Conservation (phyloP, 257 asterid genomes). For the Solanum pinnatisectum region DNA sequence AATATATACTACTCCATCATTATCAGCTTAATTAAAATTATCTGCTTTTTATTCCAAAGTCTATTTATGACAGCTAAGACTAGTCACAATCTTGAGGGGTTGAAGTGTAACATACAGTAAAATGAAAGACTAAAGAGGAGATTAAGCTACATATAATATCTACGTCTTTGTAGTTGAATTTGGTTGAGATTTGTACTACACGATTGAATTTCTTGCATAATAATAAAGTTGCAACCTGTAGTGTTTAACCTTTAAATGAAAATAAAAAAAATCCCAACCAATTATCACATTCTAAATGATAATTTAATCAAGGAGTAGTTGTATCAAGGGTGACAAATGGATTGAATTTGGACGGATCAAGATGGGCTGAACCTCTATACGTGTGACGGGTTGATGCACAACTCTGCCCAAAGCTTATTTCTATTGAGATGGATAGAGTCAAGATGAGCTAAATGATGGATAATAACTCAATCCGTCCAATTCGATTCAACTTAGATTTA, state of each 20-base stretch:
- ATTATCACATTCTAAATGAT: neutral
- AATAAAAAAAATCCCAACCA: neutral
- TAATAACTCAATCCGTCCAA: too few relatives aligned
- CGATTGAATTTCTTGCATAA: neutral
- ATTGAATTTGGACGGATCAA: too few relatives aligned
- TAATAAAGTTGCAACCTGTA: neutral
- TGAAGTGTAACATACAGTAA: neutral
- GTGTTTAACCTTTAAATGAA: neutral
- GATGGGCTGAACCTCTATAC: too few relatives aligned
- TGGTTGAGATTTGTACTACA: neutral
- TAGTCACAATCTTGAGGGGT: neutral
- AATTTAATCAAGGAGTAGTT: neutral
- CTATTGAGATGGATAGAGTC: neutral
- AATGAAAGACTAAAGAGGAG: neutral
- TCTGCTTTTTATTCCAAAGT: neutral
- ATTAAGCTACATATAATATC: neutral
- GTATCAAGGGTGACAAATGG: neutral
- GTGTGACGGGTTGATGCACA: too few relatives aligned
- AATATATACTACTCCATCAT: neutral
- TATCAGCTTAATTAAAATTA: neutral
- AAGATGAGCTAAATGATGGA: too few relatives aligned
- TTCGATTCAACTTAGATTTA: neutral
- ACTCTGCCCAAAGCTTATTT: too few relatives aligned
- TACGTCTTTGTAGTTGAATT: neutral
- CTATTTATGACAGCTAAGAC: neutral